Evolutionary conservation across 2,329 filamentous ascomycete genomes (phyloP).

Genomic region (Stemphylium vesicarium): DNA sequence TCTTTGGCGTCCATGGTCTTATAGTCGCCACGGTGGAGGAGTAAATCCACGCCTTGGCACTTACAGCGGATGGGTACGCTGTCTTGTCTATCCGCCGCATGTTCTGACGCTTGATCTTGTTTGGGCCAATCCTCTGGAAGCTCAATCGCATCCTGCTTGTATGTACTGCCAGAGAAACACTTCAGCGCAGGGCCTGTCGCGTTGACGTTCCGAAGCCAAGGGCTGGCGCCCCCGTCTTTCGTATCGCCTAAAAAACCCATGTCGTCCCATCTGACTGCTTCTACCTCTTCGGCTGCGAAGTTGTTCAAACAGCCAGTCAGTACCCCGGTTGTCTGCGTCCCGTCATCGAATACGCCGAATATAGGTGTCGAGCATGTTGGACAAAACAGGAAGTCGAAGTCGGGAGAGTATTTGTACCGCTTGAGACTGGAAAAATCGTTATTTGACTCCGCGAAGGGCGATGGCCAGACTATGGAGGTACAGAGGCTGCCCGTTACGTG

Average conservation of each 20-base stretch:
- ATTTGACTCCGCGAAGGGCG: constrained; percentile 29
- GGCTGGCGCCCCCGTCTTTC: constrained; percentile 58
- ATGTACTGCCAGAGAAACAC: constrained; percentile 21
- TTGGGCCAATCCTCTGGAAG: constrained; percentile 44
- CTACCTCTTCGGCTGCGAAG: constrained; percentile 14
- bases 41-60: constrained; percentile 56
- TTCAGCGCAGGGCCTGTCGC: constrained; percentile 35
- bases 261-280: constrained; percentile 27
- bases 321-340: constrained; percentile 35
- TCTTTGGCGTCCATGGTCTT: constrained; percentile 30
- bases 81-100: constrained; percentile 21
- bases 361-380: constrained; percentile 53
- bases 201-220: constrained; percentile 54
- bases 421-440: constrained; percentile 40
- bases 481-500: constrained; percentile 55
- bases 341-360: constrained; percentile 48
- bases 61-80: constrained; percentile 53
- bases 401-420: constrained; percentile 48
- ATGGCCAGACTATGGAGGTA: constrained; percentile 49
- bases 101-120: constrained; percentile 3
- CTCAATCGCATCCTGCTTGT: constrained; percentile 23
- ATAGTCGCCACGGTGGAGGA: constrained; percentile 47
- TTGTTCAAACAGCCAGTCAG: constrained; percentile 52
- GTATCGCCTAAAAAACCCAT: constrained; percentile 60
- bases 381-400: constrained; percentile 52